Evolutionary conservation across 2,329 filamentous ascomycete species (phyloP).

Genomic region (Diaporthe sp.): DNA sequence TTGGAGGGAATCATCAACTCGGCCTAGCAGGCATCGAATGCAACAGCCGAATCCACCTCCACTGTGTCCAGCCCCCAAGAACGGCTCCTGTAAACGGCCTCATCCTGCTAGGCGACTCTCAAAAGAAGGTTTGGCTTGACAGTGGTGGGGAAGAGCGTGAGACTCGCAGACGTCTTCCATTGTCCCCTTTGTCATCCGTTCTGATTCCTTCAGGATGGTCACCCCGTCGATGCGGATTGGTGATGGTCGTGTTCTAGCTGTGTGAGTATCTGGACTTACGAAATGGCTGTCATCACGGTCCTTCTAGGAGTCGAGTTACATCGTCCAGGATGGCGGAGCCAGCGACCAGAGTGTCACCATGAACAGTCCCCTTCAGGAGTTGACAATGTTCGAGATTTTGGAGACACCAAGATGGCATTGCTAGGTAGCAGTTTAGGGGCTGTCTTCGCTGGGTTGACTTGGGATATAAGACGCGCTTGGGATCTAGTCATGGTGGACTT

Average conservation of each 20-base stretch:
- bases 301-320: constrained; percentile 20
- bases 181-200: background rate
- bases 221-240: constrained; percentile 21
- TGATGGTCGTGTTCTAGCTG: background rate
- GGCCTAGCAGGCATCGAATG: background rate
- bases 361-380: background rate
- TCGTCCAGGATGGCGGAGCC: background rate
- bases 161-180: constrained; percentile 13
- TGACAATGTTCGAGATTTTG: background rate
- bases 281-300: background rate
- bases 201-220: constrained; percentile 32
- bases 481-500: background rate
- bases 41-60: background rate
- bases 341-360: constrained; percentile 10
- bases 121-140: background rate
- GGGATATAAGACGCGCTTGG: constrained; percentile 29
- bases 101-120: constrained; percentile 32
- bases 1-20: background rate
- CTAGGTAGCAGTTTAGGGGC: constrained; percentile 8
- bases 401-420: constrained; percentile 22
- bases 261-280: background rate
- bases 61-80: constrained; percentile 16
- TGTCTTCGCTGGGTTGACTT: background rate
- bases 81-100: constrained; percentile 14
- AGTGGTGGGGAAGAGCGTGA: constrained; percentile 1